Evolutionary conservation across 352 stramenopile species (phyloP).

Genomic region (Globisporangium viniferum): DNA sequence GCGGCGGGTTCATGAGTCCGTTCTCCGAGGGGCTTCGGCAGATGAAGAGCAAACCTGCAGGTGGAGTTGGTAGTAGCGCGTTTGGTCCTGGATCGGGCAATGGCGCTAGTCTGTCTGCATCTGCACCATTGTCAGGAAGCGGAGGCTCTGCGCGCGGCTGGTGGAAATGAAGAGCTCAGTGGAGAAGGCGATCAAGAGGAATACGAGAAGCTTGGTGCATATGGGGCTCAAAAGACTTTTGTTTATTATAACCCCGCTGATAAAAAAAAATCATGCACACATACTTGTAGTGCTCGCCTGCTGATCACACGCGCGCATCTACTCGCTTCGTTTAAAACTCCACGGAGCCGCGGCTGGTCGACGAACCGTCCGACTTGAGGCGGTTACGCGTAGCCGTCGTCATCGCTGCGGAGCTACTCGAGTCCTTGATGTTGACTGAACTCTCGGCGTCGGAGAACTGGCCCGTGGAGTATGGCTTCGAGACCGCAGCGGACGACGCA

Average conservation of each 20-base stretch:
- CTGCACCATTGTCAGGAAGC: slow-evolving; percentile 3
- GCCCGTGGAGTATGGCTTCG: slow-evolving; percentile 25
- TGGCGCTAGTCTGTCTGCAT: background rate
- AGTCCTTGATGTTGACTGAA: slow-evolving; percentile 9
- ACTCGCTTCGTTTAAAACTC: slow-evolving; percentile 41
- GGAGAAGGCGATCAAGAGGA: background rate
- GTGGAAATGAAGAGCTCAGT: slow-evolving; percentile 8
- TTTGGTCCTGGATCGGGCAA: background rate
- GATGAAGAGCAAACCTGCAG: slow-evolving; percentile 32
- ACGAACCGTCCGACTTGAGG: slow-evolving; percentile 18
- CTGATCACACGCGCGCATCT: background rate
- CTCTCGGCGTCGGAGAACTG: slow-evolving; percentile 46
- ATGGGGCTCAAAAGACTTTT: background rate
- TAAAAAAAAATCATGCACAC: slow-evolving; percentile 3
- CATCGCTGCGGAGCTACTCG: slow-evolving; percentile 3
- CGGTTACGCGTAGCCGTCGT: slow-evolving; percentile 18
- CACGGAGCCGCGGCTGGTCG: slow-evolving; percentile 41
- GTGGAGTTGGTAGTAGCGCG: background rate
- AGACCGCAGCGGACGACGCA: background rate
- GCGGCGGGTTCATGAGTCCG: slow-evolving; percentile 1
- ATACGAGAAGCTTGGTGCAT: background rate
- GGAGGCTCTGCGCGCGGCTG: slow-evolving; percentile 5
- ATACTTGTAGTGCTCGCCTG: background rate
- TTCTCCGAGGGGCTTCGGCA: slow-evolving; percentile 43
- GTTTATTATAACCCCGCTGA: background rate